A percentile compares a stretch with the other conserved stretches of the same genome.
These are phyloP conservation scores for Pyricularia sp. DNA, from an alignment of 2,329 filamentous ascomycete species.

Conservation along the genomic window DNA sequence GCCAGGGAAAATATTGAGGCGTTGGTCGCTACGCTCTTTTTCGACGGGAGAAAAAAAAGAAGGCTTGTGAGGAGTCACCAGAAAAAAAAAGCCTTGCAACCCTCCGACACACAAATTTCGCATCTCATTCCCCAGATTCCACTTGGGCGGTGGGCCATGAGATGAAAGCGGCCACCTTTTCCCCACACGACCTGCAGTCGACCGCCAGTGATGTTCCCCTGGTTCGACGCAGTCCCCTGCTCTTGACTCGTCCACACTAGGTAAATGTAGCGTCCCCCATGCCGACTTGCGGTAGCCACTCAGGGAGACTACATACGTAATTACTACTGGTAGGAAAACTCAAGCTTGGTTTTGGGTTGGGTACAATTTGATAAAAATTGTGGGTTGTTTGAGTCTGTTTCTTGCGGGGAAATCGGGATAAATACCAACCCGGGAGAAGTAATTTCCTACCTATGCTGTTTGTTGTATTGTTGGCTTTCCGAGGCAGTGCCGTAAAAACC, in stretches of 20 bases:
- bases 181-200: not conserved
- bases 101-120: not conserved
- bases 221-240: not conserved
- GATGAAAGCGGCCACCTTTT: not conserved
- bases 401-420: not conserved
- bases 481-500: not conserved
- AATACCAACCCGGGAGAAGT: not conserved
- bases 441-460: not conserved
- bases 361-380: not conserved
- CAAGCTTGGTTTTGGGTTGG: not conserved
- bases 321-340: not conserved
- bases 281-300: not conserved
- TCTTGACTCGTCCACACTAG: not conserved
- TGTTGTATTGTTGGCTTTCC: not conserved
- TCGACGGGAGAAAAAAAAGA: not conserved
- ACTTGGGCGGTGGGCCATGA: not conserved
- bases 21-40: not conserved
- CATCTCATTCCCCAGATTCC: conserved; percentile 1
- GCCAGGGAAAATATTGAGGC: not conserved
- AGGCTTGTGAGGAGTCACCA: not conserved
- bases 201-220: not conserved
- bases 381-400: not conserved
- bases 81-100: not conserved
- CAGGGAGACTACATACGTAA: not conserved
- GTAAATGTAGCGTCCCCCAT: not conserved